Conservation (phyloP, 2,329 filamentous ascomycete species). For the Rachicladosporium sp. region DNA sequence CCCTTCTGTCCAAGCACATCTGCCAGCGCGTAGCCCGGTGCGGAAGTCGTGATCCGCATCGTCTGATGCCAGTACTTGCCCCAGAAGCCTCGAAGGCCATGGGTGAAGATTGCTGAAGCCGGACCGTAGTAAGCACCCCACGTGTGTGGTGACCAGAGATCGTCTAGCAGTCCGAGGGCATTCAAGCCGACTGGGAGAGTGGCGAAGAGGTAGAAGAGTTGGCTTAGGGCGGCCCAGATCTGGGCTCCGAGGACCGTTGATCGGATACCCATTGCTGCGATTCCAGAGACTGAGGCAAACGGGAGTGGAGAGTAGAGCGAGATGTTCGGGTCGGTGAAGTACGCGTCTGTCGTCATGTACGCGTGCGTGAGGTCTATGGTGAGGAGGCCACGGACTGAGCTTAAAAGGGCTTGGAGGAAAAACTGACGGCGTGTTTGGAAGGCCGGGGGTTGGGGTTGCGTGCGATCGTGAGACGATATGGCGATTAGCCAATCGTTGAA, state of each 20-base stretch:
- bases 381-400: constrained; percentile 13
- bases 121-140: constrained; percentile 21
- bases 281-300: background rate
- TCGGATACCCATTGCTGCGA: too few species aligned
- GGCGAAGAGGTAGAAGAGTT: constrained; percentile 15
- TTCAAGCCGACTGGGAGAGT: constrained; percentile 13
- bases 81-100: constrained; percentile 20
- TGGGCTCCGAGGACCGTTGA: too few species aligned
- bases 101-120: constrained; percentile 8
- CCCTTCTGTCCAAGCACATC: constrained; percentile 8
- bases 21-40: constrained; percentile 15
- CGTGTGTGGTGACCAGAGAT: constrained; percentile 16
- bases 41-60: constrained; percentile 15
- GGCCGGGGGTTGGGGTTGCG: constrained; percentile 11
- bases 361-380: constrained; percentile 16
- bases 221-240: constrained; percentile 8
- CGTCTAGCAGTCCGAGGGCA: constrained; percentile 8
- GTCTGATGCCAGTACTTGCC: constrained; percentile 22
- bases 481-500: constrained; percentile 19
- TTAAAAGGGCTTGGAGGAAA: constrained; percentile 9
- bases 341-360: constrained; percentile 13
- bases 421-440: constrained; percentile 8
- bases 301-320: constrained; percentile 9
- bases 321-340: constrained; percentile 12
- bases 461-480: constrained; percentile 12